These are phyloP conservation scores for Pelargonium exstipulatum DNA, from an alignment of 441 rosid genomes.

Conservation along the genomic window DNA sequence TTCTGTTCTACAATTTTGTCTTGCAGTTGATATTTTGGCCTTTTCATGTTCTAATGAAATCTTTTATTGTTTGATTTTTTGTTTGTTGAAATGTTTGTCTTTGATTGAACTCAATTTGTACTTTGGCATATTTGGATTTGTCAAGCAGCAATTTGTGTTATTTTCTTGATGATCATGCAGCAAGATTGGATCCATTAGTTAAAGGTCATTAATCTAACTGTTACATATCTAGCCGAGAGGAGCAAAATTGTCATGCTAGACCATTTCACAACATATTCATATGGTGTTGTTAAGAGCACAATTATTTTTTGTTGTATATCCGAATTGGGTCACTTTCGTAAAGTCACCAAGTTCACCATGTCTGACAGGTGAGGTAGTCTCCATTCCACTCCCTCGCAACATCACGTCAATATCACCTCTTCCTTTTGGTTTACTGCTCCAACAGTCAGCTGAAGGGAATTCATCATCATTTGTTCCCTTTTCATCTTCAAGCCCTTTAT, in stretches of 20 bases:
- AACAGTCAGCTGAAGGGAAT: constrained; percentile 57
- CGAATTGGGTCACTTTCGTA: constrained; percentile 12
- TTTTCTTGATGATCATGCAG: background rate
- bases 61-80: background rate
- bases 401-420: constrained; percentile 87
- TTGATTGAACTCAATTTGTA: constrained; percentile 1
- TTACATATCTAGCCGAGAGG: background rate
- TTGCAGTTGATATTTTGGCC: background rate
- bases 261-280: background rate
- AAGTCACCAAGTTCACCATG: background rate
- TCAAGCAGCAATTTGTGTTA: background rate
- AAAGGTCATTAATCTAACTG: background rate
- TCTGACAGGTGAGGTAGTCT: constrained; percentile 68
- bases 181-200: constrained; percentile 6
- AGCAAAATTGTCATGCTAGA: background rate
- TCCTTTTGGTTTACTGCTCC: constrained; percentile 85
- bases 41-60: constrained; percentile 3
- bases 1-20: background rate
- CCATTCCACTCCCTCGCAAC: constrained; percentile 59
- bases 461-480: constrained; percentile 35
- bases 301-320: background rate
- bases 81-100: background rate
- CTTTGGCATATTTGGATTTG: constrained; percentile 1
- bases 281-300: background rate
- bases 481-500: constrained; percentile 46